Evolutionary conservation across 2,329 filamentous ascomycete species (phyloP).

Genomic region (Xylariaceae sp.): DNA sequence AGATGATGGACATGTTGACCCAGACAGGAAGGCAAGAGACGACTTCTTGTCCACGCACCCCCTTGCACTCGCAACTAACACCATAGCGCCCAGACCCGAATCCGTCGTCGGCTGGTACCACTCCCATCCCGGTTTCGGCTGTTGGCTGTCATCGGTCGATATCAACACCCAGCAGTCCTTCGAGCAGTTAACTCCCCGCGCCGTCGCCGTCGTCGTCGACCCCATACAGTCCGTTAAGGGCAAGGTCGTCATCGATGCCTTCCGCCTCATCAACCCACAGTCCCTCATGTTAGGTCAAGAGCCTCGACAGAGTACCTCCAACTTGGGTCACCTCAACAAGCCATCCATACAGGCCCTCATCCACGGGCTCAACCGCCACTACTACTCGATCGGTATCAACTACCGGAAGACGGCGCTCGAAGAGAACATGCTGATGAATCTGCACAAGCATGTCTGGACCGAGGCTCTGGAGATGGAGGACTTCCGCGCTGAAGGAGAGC

Average conservation of each 20-base stretch:
- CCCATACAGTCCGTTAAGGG: conserved; percentile 99
- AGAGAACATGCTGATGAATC: conserved; percentile 99
- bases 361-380: conserved; percentile 95
- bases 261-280: conserved; percentile 97
- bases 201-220: conserved; percentile 96
- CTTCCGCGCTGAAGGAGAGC: conserved; percentile 77
- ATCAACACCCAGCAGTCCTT: conserved; percentile 99
- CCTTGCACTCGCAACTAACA: background rate
- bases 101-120: conserved; percentile 99
- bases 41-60: background rate
- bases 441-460: conserved; percentile 99
- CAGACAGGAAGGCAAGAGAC: conserved; percentile 82
- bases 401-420: conserved; percentile 96
- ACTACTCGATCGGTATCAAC: conserved; percentile 98
- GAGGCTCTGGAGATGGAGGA: conserved; percentile 96
- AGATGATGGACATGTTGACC: conserved; percentile 99
- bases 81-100: conserved; percentile 63
- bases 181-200: conserved; percentile 93
- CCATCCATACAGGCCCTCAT: conserved; percentile 99
- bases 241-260: conserved; percentile 98
- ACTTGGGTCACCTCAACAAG: conserved; percentile 97
- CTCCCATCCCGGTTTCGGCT: conserved; percentile 97
- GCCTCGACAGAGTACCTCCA: conserved; percentile 94
- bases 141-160: conserved; percentile 98
- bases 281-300: conserved; percentile 97